Evolutionary conservation across 1,139 yeast species (phyloP).

Genomic region (Hansenula sp.): DNA sequence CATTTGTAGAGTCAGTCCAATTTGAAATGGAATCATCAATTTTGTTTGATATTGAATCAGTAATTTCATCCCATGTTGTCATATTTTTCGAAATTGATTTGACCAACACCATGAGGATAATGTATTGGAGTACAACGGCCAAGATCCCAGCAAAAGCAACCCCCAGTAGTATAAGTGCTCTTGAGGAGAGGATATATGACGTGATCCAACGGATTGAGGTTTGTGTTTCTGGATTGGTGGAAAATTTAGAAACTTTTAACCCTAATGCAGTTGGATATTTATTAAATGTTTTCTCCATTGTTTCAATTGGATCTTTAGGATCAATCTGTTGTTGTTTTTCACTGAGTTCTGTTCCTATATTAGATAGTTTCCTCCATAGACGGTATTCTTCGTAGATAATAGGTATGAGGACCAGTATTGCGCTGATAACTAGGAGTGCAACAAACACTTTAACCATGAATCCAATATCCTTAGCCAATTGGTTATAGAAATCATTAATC

Average conservation of each 20-base stretch:
- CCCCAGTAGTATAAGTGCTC: slow-evolving; percentile 39
- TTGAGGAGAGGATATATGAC: slow-evolving; percentile 44
- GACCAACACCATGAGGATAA: slow-evolving; percentile 31
- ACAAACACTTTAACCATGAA: slow-evolving; percentile 34
- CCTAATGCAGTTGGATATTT: slow-evolving; percentile 22
- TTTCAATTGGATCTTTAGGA: slow-evolving; percentile 25
- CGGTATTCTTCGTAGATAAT: slow-evolving; percentile 39
- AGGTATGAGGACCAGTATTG: slow-evolving; percentile 36
- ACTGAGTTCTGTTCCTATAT: no score
- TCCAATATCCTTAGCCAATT: slow-evolving; percentile 28
- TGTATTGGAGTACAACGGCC: slow-evolving; percentile 42
- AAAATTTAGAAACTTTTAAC: slow-evolving; percentile 4
- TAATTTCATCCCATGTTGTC: slow-evolving; percentile 11
- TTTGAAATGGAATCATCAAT: slow-evolving; percentile 13
- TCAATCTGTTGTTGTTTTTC: no score
- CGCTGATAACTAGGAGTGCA: slow-evolving; percentile 33
- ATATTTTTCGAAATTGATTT: slow-evolving; percentile 12
- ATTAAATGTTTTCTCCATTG: slow-evolving; percentile 27
- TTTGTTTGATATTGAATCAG: slow-evolving; percentile 4
- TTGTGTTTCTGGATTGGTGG: slow-evolving; percentile 10
- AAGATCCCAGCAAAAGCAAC: slow-evolving; percentile 46
- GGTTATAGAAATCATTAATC: slow-evolving; percentile 30
- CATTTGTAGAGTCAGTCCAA: slow-evolving; percentile 54
- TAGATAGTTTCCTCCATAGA: slow-evolving; percentile 54
- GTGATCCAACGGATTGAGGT: slow-evolving; percentile 40